Conservation (phyloP, 2,329 filamentous ascomycete species). For the Fusarium nygamai region DNA sequence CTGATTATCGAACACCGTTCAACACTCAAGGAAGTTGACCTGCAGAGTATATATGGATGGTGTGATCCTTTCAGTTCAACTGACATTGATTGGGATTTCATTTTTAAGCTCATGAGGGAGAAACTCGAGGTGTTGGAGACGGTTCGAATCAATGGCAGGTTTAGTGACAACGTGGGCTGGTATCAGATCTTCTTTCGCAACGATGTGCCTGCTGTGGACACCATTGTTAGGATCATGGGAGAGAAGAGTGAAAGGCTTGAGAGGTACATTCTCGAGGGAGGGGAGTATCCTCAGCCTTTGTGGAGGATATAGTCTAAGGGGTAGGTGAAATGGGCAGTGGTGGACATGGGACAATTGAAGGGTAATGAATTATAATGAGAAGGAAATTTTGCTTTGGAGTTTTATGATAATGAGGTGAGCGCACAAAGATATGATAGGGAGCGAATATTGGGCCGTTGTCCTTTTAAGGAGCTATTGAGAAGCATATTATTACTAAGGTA, state of each 20-base stretch:
- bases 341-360: not conserved
- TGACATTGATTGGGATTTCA: slow-evolving; percentile 26
- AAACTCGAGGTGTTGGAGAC: slow-evolving; percentile 5
- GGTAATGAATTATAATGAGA: not conserved
- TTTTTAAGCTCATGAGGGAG: slow-evolving; percentile 26
- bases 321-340: not conserved
- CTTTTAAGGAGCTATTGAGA: not conserved
- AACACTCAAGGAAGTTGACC: slow-evolving; percentile 21
- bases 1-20: slow-evolving; percentile 25
- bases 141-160: slow-evolving; percentile 15
- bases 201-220: not conserved
- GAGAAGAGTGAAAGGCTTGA: slow-evolving; percentile 18
- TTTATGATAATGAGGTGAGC: not conserved
- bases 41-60: slow-evolving; percentile 19
- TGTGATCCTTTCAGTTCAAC: slow-evolving; percentile 1
- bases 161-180: slow-evolving; percentile 24
- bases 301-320: slow-evolving; percentile 15
- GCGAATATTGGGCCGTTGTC: not conserved
- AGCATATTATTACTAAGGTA: not conserved
- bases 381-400: not conserved
- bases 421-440: not conserved
- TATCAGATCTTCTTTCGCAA: slow-evolving; percentile 18
- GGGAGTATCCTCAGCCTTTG: slow-evolving; percentile 24
- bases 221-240: not conserved
- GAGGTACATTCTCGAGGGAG: slow-evolving; percentile 28